Base-by-base conservation (phyloP, 2,329 filamentous ascomycete genomes). In the Penicillium sp. region DNA sequence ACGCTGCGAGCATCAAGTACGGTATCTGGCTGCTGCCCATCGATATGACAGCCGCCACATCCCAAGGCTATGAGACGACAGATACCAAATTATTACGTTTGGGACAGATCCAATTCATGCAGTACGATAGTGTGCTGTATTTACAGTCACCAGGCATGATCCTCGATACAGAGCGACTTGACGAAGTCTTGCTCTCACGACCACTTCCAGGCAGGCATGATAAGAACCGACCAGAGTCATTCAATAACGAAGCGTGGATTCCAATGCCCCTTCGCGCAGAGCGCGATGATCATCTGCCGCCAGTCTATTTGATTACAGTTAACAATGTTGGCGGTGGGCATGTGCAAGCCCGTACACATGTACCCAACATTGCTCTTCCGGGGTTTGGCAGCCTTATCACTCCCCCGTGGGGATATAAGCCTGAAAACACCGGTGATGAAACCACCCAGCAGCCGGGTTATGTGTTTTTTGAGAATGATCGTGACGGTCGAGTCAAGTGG, bases 41-140 rank as follows among this genome's bases (percentile, higher is more conserved):
- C 46, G 72, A 75, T 53, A 74, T 74, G 65, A 65, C 65, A 1
- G 58, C 58, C 3, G 69, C 70, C 3, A 65, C 64, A 2, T 56
- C 65, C 4, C 62, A 64, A 3, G 71, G 71, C 10, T 71, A 71
- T 44, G 45, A 54, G 6, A 48, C 62, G 6, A 73, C 70, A 16
- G 67, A 73, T 41, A 69, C 68, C 15, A 73, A 70, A 29, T 58
- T 74, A 5, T 64, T 74, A 16, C 70, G 72, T 15, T 55, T 73
- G 16, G 64, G 68, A 21, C 66, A 72, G 49, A 67, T 72, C 39
- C 70, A 73, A 45, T 72, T 76, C 52, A 67, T 70, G 65, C 69
- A 70, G 33, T 77, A 77, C 54, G 73, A 76, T 45, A 70, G 73
- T 36, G 70, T 76, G 0, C 56, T 77, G 1, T 77, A 75, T 56